Evolutionary conservation across 2,329 filamentous ascomycete species (phyloP), one percentile per base, ranked within the genome.

Genomic region (Aspergillus sp.): DNA sequence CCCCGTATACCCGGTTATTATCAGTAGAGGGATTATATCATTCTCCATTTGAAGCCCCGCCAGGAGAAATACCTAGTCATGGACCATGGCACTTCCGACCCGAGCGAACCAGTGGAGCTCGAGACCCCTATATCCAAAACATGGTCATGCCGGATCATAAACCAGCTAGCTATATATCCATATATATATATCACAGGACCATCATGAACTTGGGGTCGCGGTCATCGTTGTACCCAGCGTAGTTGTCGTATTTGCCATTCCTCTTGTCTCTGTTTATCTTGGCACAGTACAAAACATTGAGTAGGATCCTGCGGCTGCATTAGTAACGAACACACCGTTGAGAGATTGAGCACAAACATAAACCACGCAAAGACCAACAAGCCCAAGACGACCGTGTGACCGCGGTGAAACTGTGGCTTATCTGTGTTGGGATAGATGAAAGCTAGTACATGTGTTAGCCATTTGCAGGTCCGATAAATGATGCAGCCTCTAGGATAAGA

Each of bases 181-280:
- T 31, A 31, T 31, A 31, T 31, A 31, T 31, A 31, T 31, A 31
- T 31, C 27, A 31, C 27, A 88, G 64, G 8, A 89, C 78, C 77
- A 88, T 79, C 61, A 76, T 81, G 64, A 89, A 89, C 2, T 76
- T 70, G 0, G 87, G 87, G 60, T 89, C 84, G 23, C 87, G 77
- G 64, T 89, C 87, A 66, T 89, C 87, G 0, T 82, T 83, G 59
- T 71, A 82, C 0, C 83, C 86, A 40, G 73, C 73, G 64, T 81
- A 88, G 61, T 82, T 67, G 51, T 81, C 81, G 64, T 87, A 84
- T 66, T 84, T 87, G 1, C 86, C 86, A 4, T 64, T 74, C 12
- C 70, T 75, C 74, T 89, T 89, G 66, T 88, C 86, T 7, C 74
- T 76, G 66, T 89, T 89, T 25, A 88, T 78, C 71, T 87, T 89